phyloP scores from a whole-genome alignment of 2,329 filamentous ascomycete genomes.

The Alternaria postmessia region DNA sequence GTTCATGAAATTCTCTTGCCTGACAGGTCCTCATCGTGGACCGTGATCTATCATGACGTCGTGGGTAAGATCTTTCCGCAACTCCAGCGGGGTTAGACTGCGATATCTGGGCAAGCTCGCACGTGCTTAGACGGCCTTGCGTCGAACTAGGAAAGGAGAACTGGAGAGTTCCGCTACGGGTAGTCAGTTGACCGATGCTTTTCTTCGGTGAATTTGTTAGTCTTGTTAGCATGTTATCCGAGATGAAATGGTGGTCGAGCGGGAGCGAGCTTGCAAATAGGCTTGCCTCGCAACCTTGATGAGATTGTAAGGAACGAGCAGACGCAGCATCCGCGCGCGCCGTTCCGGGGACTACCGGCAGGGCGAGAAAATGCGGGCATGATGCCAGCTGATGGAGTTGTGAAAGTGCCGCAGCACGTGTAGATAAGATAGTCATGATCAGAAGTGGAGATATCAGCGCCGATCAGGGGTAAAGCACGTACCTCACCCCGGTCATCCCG shows the following conservation, averaged over 20 bases:
- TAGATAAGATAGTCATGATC: slow-evolving; percentile 11
- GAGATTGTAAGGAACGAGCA: background rate
- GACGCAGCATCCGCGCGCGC: background rate
- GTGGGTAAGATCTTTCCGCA: background rate
- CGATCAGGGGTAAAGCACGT: slow-evolving; percentile 21
- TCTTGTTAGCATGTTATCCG: background rate
- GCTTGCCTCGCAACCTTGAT: background rate
- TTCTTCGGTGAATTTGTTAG: slow-evolving; percentile 3
- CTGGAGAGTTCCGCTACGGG: background rate
- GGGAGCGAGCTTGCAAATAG: background rate
- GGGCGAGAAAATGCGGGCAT: background rate
- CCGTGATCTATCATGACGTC: background rate
- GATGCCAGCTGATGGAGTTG: background rate
- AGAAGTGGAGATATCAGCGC: slow-evolving; percentile 10
- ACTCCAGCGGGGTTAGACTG: background rate
- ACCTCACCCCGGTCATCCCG: background rate
- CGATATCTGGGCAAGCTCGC: background rate
- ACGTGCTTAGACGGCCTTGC: background rate
- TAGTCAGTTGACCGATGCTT: background rate
- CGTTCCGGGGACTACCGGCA: background rate
- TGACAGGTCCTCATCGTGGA: background rate
- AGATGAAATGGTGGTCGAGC: background rate
- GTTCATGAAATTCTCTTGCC: background rate
- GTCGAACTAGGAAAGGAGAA: slow-evolving; percentile 1
- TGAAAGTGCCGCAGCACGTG: slow-evolving; percentile 1